phyloP scores from a whole-genome alignment of 768 basidiomycete species.

The Mycena indigotica region DNA sequence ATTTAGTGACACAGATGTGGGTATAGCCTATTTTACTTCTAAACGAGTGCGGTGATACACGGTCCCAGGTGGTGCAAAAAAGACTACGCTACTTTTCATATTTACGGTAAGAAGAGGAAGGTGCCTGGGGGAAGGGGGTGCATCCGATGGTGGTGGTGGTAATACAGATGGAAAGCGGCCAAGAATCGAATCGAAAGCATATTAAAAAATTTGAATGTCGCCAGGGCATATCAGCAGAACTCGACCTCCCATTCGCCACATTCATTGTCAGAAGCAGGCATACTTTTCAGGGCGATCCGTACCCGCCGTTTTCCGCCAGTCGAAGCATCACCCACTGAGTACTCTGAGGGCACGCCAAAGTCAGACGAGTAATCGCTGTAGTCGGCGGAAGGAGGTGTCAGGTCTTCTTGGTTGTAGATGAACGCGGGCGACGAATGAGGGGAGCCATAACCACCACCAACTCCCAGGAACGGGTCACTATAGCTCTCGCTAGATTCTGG shows the following conservation, averaged over 20 bases:
- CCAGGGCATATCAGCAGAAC: slow-evolving; percentile 49
- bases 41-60: slow-evolving; percentile 18
- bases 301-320: slow-evolving; percentile 53
- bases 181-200: slow-evolving; percentile 17
- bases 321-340: slow-evolving; percentile 35
- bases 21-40: slow-evolving; percentile 21
- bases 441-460: slow-evolving; percentile 45
- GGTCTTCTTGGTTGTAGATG: slow-evolving; percentile 37
- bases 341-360: slow-evolving; percentile 42
- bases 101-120: slow-evolving; percentile 14
- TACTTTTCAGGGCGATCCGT: slow-evolving; percentile 65
- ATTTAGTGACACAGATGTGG: slow-evolving; percentile 23
- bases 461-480: slow-evolving; percentile 61
- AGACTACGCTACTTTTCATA: slow-evolving; percentile 24
- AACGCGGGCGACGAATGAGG: slow-evolving; percentile 37
- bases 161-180: slow-evolving; percentile 21
- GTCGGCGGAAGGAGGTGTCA: slow-evolving; percentile 24
- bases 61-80: slow-evolving; percentile 15
- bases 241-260: slow-evolving; percentile 83
- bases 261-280: slow-evolving; percentile 62
- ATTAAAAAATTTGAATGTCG: slow-evolving; percentile 10
- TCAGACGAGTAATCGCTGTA: slow-evolving; percentile 36
- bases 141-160: slow-evolving; percentile 18
- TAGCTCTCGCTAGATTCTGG: slow-evolving; percentile 33
- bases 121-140: slow-evolving; percentile 8